Base-by-base conservation (phyloP, 345 rosid genomes). In the Durio zibethinus region DNA sequence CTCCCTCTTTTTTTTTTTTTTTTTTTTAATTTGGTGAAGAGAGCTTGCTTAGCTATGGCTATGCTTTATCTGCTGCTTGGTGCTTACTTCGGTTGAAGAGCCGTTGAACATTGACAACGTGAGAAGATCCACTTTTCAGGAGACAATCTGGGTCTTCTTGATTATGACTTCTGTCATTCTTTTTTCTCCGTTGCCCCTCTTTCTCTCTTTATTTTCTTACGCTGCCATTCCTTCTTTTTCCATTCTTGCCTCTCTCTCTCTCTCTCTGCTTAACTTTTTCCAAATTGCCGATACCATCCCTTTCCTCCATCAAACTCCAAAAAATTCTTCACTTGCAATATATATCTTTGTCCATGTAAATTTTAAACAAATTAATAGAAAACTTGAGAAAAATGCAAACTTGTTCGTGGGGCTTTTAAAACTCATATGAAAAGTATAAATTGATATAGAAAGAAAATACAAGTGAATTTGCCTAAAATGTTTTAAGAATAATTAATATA, bases 61-160 rank as follows among this genome's bases (percentile, higher is more conserved):
- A 18, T 20, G 71, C 40, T 10, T 25, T 15, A 9, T n/a, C n/a
- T n/a, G n/a, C n/a, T n/a, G n/a, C n/a, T n/a, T n/a, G n/a, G n/a
- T n/a, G 48, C 21, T 14, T 7, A 15, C 43, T 16, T n/a, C 42
- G 57, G 47, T 73, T 31, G 63, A 59, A 7, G 47, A 42, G 40
- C 10, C 21, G 31, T 21, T 36, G 45, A 57, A 67, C 66, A 69
- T n/a, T 35, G 73, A 67, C 82, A 90, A 88, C 94, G 92, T 90
- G 94, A 79, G 87, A 84, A 80, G 88, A 90, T 89, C 90, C 83
- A 78, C 82, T 78, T 65, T 29, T 1, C 83, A 77, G 92, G 88
- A 84, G 92, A 89, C 89, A 88, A 79, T 35, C 64, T 56, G 87
- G 90, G 87, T 76, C 86, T 33, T 42, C 7, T 25, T 79, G 84